Percentiles rank a stretch among this genome's conserved stretches.
Evolutionary conservation across 2,329 filamentous ascomycete species (phyloP).

Genomic region (Hawksworthiomyces lignivorus): DNA sequence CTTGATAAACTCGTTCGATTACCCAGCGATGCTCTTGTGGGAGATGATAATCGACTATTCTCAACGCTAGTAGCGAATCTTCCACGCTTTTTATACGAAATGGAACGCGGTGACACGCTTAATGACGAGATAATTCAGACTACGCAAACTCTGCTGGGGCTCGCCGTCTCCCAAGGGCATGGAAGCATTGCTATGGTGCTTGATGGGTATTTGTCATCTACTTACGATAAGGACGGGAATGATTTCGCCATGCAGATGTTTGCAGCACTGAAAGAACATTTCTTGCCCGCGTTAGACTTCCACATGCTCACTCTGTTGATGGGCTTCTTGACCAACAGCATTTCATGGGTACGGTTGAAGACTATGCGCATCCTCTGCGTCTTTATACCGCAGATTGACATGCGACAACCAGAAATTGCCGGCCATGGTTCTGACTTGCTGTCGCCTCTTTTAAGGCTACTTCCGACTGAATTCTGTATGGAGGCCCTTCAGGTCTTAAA

Average conservation of each 20-base stretch:
- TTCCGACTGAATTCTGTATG: constrained; percentile 91
- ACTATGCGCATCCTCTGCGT: constrained; percentile 84
- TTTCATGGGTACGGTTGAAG: constrained; percentile 84
- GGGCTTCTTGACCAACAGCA: constrained; percentile 81
- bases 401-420: constrained; percentile 83
- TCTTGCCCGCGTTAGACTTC: constrained; percentile 76
- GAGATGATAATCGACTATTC: constrained; percentile 72
- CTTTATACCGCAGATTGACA: constrained; percentile 83
- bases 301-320: constrained; percentile 83
- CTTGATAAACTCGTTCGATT: constrained; percentile 72
- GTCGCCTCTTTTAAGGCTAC: constrained; percentile 76
- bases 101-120: constrained; percentile 51
- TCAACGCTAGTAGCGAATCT: constrained; percentile 89
- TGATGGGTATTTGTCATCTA: constrained; percentile 58
- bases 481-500: constrained; percentile 88
- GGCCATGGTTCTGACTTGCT: constrained; percentile 91
- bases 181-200: constrained; percentile 61
- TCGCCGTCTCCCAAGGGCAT: constrained; percentile 66
- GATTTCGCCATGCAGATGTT: constrained; percentile 74
- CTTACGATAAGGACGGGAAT: constrained; percentile 53
- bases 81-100: constrained; percentile 71
- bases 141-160: constrained; percentile 61
- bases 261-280: constrained; percentile 60
- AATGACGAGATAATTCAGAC: constrained; percentile 51
- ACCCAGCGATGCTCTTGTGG: constrained; percentile 72